Conservation (phyloP, 768 basidiomycete species). For the Termitomyces titanicus region DNA sequence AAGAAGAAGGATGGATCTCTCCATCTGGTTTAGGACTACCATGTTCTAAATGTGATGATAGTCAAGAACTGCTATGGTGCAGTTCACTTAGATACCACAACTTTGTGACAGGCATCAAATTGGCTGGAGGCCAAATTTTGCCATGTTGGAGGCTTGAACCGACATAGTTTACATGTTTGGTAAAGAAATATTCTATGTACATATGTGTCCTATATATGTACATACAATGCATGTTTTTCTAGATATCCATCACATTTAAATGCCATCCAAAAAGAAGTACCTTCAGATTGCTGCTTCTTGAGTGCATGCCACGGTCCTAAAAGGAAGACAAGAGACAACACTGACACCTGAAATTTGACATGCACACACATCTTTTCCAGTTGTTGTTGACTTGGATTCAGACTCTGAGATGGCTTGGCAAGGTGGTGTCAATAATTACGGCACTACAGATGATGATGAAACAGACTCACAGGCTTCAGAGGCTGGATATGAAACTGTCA, state of each 20-base stretch:
- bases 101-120: conserved; percentile 1
- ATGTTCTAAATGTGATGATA: too few species aligned
- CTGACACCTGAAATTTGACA: background rate
- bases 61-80: too few species aligned
- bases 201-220: background rate
- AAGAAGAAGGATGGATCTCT: too few species aligned
- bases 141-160: background rate
- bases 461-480: background rate
- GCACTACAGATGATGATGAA: background rate
- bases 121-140: background rate
- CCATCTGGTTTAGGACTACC: too few species aligned
- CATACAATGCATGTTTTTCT: too few species aligned
- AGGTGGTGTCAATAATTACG: background rate
- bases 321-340: background rate
- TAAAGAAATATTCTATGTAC: background rate
- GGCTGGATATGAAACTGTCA: background rate
- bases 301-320: background rate
- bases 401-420: background rate
- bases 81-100: conserved; percentile 5
- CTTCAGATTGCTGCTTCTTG: background rate
- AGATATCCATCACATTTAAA: too few species aligned
- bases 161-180: background rate
- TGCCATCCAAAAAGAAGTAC: background rate
- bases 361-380: background rate
- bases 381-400: background rate